Conservation (phyloP, 1,284 basidiomycete species). For the Wallemia hederae region DNA sequence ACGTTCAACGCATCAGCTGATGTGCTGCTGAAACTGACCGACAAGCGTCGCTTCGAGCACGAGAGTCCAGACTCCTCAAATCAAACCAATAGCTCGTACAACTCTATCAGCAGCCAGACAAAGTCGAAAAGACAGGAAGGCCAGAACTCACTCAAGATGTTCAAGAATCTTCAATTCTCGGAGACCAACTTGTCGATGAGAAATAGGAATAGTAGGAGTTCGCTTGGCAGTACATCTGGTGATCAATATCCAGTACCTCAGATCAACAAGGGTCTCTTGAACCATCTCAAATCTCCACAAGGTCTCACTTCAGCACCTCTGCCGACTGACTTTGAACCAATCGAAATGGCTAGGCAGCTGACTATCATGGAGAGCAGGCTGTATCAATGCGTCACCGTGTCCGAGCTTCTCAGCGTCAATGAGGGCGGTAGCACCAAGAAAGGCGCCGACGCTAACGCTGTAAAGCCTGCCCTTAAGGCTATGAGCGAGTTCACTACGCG, state of each 20-base stretch:
- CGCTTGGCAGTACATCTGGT: conserved; percentile 1
- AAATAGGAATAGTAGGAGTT: conserved; percentile 1
- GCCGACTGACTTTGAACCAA: conserved; percentile 62
- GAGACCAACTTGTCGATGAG: conserved; percentile 20
- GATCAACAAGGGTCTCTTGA: conserved; percentile 50
- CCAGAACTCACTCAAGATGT: conserved; percentile 47
- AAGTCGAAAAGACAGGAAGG: conserved; percentile 16
- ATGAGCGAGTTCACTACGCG: conserved; percentile 79
- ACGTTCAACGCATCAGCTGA: conserved; percentile 16
- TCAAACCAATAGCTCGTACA: background rate
- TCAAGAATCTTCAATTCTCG: conserved; percentile 31
- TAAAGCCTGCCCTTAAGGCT: conserved; percentile 37
- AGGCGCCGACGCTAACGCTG: conserved; percentile 20
- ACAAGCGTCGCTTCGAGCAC: conserved; percentile 24
- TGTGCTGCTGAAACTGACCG: conserved; percentile 28
- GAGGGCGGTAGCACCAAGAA: conserved; percentile 24
- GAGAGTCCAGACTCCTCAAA: conserved; percentile 1
- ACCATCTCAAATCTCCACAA: conserved; percentile 9
- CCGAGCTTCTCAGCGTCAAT: conserved; percentile 53
- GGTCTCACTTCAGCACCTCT: conserved; percentile 18
- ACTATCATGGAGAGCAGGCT: conserved; percentile 72
- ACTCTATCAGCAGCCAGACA: conserved; percentile 2
- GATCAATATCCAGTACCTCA: conserved; percentile 26
- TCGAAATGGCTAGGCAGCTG: conserved; percentile 77
- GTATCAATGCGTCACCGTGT: conserved; percentile 63